Evolutionary conservation across 441 rosid species (phyloP).

Genomic region (Melastoma candidum): DNA sequence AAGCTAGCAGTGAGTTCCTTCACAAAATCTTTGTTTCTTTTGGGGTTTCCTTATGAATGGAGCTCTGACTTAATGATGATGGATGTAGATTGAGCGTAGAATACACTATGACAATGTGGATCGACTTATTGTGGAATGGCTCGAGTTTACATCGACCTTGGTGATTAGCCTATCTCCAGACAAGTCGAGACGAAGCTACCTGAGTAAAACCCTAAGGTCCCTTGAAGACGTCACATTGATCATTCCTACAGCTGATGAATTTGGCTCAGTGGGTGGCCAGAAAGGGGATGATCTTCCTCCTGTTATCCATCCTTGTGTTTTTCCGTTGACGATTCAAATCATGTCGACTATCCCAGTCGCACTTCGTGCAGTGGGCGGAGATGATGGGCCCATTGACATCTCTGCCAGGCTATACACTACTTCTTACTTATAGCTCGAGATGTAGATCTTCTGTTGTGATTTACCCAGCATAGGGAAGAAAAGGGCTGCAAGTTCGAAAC

Average conservation of each 20-base stretch:
- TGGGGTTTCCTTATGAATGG: neutral
- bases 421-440: conserved; percentile 34
- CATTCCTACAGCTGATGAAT: conserved; percentile 30
- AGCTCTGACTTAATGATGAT: no score
- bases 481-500: no score
- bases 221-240: conserved; percentile 50
- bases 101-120: conserved; percentile 75
- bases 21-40: neutral
- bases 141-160: conserved; percentile 71
- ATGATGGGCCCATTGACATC: conserved; percentile 67
- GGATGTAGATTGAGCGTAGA: conserved; percentile 62
- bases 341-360: conserved; percentile 80
- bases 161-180: conserved; percentile 35
- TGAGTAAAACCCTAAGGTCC: conserved; percentile 27
- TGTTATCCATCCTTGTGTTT: conserved; percentile 42
- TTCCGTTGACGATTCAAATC: conserved; percentile 49
- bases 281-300: conserved; percentile 4
- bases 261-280: conserved; percentile 13
- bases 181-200: conserved; percentile 40
- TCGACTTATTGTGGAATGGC: conserved; percentile 72
- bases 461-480: no score
- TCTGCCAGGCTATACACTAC: conserved; percentile 61
- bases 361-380: conserved; percentile 76
- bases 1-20: conserved; percentile 60
- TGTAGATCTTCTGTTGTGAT: no score